These are phyloP conservation scores for Perkinsus marinus DNA, from an alignment of 169 alveolate genomes.

Conservation along the genomic window DNA sequence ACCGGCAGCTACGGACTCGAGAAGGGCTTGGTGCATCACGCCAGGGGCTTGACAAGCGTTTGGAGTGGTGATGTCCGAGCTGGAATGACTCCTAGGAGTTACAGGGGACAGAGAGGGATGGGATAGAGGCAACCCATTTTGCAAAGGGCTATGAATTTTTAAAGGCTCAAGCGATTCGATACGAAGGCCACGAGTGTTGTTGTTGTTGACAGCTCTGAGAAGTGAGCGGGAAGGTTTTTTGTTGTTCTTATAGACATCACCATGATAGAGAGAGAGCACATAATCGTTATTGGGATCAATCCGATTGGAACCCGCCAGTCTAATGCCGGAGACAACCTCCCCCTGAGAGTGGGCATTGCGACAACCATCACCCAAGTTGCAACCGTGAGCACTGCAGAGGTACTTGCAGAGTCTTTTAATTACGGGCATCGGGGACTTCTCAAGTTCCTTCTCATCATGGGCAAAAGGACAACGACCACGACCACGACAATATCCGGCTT, in stretches of 20 bases:
- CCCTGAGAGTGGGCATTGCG: neutral
- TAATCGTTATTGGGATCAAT: neutral
- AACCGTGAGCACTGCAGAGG: neutral
- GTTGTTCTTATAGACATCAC: neutral
- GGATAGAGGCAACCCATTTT: too few species aligned
- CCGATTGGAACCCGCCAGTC: neutral
- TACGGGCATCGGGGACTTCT: neutral
- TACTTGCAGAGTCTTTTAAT: neutral
- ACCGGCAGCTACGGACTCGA: neutral
- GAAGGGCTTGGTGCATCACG: neutral
- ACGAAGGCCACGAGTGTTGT: too few species aligned
- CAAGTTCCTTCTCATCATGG: neutral
- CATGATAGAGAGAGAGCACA: neutral
- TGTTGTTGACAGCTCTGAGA: neutral
- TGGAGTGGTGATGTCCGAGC: neutral
- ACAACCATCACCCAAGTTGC: neutral
- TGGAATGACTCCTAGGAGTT: neutral
- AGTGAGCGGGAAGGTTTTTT: neutral
- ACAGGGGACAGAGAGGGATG: neutral
- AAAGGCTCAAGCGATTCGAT: too few species aligned
- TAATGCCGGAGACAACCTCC: neutral
- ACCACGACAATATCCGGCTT: neutral
- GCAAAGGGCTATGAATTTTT: too few species aligned
- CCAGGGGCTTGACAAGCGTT: neutral
- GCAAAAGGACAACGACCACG: neutral